Evolutionary conservation across 202 grass and related monocot genomes (phyloP).

Genomic region (Hordeum pubiflorum): DNA sequence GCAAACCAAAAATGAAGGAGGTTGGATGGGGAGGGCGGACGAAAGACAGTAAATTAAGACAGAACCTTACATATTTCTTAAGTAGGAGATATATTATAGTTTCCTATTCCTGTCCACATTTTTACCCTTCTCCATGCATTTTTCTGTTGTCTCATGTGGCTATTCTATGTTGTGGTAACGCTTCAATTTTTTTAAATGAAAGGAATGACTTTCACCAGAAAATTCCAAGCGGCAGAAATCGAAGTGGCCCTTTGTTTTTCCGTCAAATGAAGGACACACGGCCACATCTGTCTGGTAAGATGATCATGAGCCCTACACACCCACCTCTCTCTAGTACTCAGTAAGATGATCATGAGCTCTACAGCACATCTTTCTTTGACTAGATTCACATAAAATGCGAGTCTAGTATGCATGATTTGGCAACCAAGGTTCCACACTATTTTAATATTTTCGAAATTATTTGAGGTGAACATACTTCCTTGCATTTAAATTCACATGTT

Average conservation of each 20-base stretch:
- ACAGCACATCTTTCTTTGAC: background rate
- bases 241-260: conserved; percentile 61
- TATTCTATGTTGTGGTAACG: conserved; percentile 29
- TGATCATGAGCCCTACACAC: background rate
- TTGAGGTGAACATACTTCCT: background rate
- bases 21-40: too few species aligned
- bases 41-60: too few species aligned
- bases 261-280: conserved; percentile 54
- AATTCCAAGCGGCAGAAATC: conserved; percentile 50
- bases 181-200: conserved; percentile 22
- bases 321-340: conserved; percentile 40
- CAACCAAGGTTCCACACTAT: background rate
- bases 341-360: conserved; percentile 12
- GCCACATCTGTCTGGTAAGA: conserved; percentile 51
- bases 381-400: background rate
- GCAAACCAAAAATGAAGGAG: too few species aligned
- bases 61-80: too few species aligned
- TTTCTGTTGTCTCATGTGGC: background rate
- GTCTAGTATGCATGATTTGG: conserved; percentile 12
- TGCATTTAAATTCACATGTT: conserved; percentile 5
- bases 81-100: background rate
- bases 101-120: background rate
- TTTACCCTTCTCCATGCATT: background rate
- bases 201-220: conserved; percentile 55
- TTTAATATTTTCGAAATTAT: background rate